A percentile compares a stretch with the other conserved stretches of the same genome.
Evolutionary conservation across 495 filamentous ascomycete genomes (phyloP).

Genomic region (Aspergillus nidulans): DNA sequence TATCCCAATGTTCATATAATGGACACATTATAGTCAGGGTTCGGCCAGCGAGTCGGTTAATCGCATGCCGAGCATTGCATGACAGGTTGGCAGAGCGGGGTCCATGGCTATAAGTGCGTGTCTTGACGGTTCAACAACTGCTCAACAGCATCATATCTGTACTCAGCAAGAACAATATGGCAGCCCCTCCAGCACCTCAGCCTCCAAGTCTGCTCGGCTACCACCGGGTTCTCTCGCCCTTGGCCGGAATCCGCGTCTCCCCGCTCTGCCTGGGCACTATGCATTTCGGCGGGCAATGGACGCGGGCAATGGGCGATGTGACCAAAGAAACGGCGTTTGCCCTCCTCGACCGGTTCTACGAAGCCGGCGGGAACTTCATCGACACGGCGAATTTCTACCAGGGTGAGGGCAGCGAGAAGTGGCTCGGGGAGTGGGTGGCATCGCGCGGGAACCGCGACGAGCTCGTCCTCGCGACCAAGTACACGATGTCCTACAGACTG

Average conservation of each 20-base stretch:
- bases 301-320: neutral
- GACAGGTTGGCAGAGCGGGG: no score
- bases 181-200: constrained; percentile 24
- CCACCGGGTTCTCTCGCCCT: constrained; percentile 52
- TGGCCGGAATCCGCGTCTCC: constrained; percentile 50
- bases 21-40: no score
- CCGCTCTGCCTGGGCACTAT: constrained; percentile 55
- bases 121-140: no score
- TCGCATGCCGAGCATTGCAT: neutral
- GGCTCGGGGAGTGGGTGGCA: constrained; percentile 61
- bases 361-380: constrained; percentile 42
- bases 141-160: no score
- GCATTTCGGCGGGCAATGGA: constrained; percentile 50
- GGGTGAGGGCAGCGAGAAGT: constrained; percentile 46
- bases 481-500: neutral
- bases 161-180: no score
- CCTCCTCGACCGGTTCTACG: constrained; percentile 44
- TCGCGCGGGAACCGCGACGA: constrained; percentile 49
- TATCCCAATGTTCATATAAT: no score
- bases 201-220: constrained; percentile 47
- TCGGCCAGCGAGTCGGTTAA: neutral
- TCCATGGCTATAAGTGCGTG: no score
- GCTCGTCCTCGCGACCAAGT: constrained; percentile 44
- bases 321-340: constrained; percentile 27
- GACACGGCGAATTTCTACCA: constrained; percentile 48